Conservation (phyloP, 148 eudicot genomes). For the Spergularia bocconei region DNA sequence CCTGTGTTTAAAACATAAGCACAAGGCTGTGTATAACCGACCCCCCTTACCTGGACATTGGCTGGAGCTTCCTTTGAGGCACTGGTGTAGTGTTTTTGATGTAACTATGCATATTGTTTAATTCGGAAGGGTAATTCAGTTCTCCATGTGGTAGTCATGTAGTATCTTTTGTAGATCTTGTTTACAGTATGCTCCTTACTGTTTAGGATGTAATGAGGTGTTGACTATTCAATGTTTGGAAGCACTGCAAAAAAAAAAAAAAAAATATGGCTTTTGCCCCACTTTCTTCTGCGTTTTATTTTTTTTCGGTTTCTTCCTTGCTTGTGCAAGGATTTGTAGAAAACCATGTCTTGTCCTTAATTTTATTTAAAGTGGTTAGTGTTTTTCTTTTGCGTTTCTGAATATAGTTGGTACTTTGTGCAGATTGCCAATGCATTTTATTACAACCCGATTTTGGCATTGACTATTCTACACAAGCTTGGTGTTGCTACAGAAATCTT, state of each 20-base stretch:
- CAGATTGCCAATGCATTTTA: slow-evolving; percentile 94
- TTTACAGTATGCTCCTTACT: neutral
- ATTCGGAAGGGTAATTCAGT: neutral
- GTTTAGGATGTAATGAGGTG: neutral
- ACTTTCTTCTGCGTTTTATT: neutral
- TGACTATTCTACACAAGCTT: slow-evolving; percentile 75
- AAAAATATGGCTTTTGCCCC: neutral
- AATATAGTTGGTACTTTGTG: slow-evolving; percentile 13
- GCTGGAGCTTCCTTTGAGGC: too few species aligned
- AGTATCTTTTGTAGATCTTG: neutral
- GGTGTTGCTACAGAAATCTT: slow-evolving; percentile 82
- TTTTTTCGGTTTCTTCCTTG: neutral
- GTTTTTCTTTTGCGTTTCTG: neutral
- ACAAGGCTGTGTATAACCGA: too few species aligned
- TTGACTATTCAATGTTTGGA: neutral
- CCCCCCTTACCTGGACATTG: too few species aligned
- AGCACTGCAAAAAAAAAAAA: too few species aligned
- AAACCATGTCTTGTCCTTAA: neutral
- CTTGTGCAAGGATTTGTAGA: neutral
- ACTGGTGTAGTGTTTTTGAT: too few species aligned
- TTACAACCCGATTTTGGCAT: slow-evolving; percentile 79
- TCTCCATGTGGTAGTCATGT: neutral
- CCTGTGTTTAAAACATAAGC: too few species aligned
- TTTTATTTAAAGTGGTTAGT: neutral
- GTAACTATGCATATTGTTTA: neutral